These are phyloP conservation scores for Piper longum DNA, from an alignment of 164 flowering plant species.

Conservation along the genomic window DNA sequence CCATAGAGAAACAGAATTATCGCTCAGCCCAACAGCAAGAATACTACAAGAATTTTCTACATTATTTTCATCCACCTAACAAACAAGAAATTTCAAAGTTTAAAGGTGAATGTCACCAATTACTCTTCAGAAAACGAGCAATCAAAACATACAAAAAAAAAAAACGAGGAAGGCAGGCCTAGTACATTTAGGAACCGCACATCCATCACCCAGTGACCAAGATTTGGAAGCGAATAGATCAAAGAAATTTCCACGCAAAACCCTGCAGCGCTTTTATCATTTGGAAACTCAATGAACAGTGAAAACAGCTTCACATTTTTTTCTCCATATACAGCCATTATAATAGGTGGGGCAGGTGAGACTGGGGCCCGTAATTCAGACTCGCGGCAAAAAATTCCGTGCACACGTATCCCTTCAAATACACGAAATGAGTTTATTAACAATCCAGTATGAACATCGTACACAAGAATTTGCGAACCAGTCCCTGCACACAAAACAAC, in stretches of 20 bases:
- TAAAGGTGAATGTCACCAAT: background rate
- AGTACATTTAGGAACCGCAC: conserved; percentile 66
- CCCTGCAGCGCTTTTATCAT: conserved; percentile 5
- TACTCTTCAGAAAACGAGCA: background rate
- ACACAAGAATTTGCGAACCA: conserved; percentile 68
- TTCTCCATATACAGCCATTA: conserved; percentile 63
- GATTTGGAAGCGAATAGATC: conserved; percentile 41
- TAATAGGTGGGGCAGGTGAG: conserved; percentile 15
- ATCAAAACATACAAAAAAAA: background rate
- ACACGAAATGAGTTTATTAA: conserved; percentile 39
- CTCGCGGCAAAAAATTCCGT: conserved; percentile 42
- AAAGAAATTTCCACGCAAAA: conserved; percentile 18
- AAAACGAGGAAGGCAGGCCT: too few relatives aligned
- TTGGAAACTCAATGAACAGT: conserved; percentile 16
- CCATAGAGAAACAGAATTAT: conserved; percentile 72
- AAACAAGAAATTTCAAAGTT: conserved; percentile 1
- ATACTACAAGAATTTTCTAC: conserved; percentile 6
- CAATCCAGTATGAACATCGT: conserved; percentile 35
- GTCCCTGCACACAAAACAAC: conserved; percentile 33
- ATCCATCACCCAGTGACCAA: conserved; percentile 79
- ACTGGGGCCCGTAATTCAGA: conserved; percentile 6
- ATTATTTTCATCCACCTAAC: conserved; percentile 16
- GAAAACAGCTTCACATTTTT: conserved; percentile 53
- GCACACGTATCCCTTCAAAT: conserved; percentile 77
- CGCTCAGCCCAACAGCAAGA: conserved; percentile 81